A percentile compares a stretch with the other conserved stretches of the same genome.
phyloP scores from a whole-genome alignment of 2,329 filamentous ascomycete species.

The Teratosphaeria nubilosa region DNA sequence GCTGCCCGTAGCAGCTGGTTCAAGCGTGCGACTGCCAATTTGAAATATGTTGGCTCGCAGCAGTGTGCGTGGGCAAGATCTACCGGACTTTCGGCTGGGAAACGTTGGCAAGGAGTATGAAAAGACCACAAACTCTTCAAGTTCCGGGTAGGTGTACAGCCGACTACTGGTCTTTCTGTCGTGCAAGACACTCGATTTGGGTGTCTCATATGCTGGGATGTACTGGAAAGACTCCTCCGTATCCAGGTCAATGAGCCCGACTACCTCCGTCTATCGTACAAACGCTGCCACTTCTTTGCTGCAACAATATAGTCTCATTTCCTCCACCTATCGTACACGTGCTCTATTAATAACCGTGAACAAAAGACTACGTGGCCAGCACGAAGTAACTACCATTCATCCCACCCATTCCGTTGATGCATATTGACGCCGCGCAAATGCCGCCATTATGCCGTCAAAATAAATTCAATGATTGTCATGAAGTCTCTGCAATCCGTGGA shows the following conservation, averaged over 20 bases:
- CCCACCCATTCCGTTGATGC: neutral
- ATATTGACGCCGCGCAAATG: neutral
- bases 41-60: neutral
- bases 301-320: neutral
- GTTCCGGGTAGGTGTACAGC: neutral
- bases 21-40: neutral
- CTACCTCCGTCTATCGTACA: neutral
- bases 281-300: neutral
- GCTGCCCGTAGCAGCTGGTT: neutral
- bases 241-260: neutral
- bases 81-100: neutral
- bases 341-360: neutral
- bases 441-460: neutral
- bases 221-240: neutral
- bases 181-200: neutral
- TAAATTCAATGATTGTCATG: neutral
- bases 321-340: neutral
- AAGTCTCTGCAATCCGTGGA: neutral
- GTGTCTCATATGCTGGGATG: neutral
- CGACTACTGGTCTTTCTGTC: neutral
- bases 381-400: neutral
- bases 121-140: neutral
- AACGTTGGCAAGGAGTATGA: neutral
- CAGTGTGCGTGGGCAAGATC: neutral
- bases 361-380: neutral